Evolutionary conservation across 495 filamentous ascomycete species (phyloP).

Genomic region (Aspergillus steynii): DNA sequence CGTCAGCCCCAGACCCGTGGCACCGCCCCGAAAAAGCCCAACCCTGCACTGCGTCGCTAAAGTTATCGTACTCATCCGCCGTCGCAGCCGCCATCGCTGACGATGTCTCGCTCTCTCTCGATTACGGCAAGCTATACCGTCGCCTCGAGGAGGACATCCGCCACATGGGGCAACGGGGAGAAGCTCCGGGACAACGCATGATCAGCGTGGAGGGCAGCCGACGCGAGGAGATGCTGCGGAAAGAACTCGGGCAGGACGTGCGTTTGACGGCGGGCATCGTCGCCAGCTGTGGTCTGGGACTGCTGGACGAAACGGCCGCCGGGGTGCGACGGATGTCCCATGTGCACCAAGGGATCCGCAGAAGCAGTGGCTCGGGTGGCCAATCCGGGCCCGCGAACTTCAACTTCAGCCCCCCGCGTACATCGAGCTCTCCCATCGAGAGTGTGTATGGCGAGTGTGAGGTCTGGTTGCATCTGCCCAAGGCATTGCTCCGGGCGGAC

Average conservation of each 20-base stretch:
- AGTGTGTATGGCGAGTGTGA: constrained; percentile 40
- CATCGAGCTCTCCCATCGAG: constrained; percentile 27
- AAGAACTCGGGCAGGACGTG: constrained; percentile 36
- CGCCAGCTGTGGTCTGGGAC: constrained; percentile 36
- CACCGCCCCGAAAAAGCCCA: constrained; percentile 45
- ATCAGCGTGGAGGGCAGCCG: constrained; percentile 35
- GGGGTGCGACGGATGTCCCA: constrained; percentile 44
- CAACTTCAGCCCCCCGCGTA: background rate
- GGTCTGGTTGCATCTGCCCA: constrained; percentile 43
- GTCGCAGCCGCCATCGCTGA: constrained; percentile 43
- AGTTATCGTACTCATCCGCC: constrained; percentile 46
- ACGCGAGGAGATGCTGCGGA: constrained; percentile 33
- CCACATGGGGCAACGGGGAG: constrained; percentile 28
- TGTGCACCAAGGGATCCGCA: constrained; percentile 25
- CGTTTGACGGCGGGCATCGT: constrained; percentile 41
- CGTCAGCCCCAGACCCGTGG: constrained; percentile 47
- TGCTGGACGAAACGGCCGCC: constrained; percentile 46
- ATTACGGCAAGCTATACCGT: constrained; percentile 51
- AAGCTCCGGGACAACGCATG: constrained; percentile 26
- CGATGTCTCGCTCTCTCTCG: constrained; percentile 46
- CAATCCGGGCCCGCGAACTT: background rate
- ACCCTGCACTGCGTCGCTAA: constrained; percentile 45
- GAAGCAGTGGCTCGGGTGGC: constrained; percentile 28
- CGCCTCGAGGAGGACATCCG: constrained; percentile 42
- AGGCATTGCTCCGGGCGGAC: constrained; percentile 44